Base-by-base conservation (phyloP, 2,329 filamentous ascomycete genomes). In the Alternaria consortialis region DNA sequence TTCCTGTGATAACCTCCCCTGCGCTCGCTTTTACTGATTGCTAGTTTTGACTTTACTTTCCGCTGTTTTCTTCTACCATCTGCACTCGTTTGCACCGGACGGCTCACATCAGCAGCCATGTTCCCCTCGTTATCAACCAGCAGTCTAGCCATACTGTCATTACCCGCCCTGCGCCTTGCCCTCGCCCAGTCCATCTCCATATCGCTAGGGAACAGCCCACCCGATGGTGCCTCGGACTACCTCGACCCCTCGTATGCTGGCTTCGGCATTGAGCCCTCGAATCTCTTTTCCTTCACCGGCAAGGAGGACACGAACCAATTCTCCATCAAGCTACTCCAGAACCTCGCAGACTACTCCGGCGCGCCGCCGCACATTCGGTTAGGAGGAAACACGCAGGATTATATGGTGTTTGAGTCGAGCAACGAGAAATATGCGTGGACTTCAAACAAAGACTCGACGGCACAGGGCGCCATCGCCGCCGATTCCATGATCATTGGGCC, bases 191-290 rank as follows among this genome's bases (percentile, higher is more conserved):
- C 72, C 15, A 50, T 78, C 27, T 76, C 77, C 43, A 56, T 80
- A 37, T 72, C 75, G 17, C 69, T 74, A 27, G 62, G 71, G 7
- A 58, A 67, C n/a, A 72, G 63, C 23, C 72, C 76, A 7, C 65
- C 75, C 9, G 63, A 61, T 43, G 69, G 63, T 39, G 72, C 77
- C 36, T 80, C 77, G 7, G 67, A 73, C 36, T 70, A 74, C 34
- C 63, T 84, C 58, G 74, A 79, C 66, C 78, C 80, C 8, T 81
- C 81, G 1, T 84, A 81, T 65, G 83, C 81, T 9, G 83, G 83
- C 58, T 83, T 85, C 60, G 83, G 84, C 44, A 84, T 85, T 63
- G 84, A 85, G 74, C 80, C 83, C 27, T 84, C 82, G 20, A 84
- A 85, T 62, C 76, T 85, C 7, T 85, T 82, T 72, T 83, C 83